Percentiles rank a stretch among this genome's conserved stretches.
phyloP scores from a whole-genome alignment of 805 yeast species.

The Candida palmyrensis region DNA sequence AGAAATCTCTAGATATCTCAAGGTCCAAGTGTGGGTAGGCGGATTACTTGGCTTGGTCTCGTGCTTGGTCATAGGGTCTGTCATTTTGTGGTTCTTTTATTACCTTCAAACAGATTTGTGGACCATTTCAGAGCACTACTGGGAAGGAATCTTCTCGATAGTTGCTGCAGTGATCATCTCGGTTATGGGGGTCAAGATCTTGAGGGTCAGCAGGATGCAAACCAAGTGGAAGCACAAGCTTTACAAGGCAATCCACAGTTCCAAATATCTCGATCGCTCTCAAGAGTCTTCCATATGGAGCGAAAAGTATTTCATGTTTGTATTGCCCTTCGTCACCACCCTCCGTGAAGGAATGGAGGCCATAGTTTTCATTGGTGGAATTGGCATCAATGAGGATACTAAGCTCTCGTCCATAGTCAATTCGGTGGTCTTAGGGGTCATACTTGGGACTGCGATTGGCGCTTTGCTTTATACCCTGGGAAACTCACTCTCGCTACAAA shows the following conservation, averaged over 20 bases:
- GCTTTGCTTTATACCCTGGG: constrained; percentile 34
- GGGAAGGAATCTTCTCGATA: constrained; percentile 44
- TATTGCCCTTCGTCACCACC: constrained; percentile 37
- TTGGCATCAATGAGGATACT: constrained; percentile 33
- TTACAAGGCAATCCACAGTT: constrained; percentile 19
- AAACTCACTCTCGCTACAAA: constrained; percentile 37
- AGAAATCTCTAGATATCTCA: constrained; percentile 15
- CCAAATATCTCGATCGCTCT: constrained; percentile 17
- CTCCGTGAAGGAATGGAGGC: constrained; percentile 41
- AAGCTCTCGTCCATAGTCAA: constrained; percentile 26
- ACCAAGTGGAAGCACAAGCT: constrained; percentile 40
- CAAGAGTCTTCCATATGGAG: constrained; percentile 11
- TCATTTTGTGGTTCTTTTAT: constrained; percentile 35
- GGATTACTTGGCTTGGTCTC: constrained; percentile 34
- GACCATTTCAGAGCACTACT: constrained; percentile 42
- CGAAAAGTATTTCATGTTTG: constrained; percentile 31
- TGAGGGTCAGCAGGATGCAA: constrained; percentile 41
- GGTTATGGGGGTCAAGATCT: constrained; percentile 41
- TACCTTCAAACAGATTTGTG: constrained; percentile 40
- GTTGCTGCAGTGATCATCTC: constrained; percentile 41
- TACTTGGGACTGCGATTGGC: constrained; percentile 30
- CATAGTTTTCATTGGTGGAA: constrained; percentile 39
- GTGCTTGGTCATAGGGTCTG: constrained; percentile 37
- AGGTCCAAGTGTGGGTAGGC: constrained; percentile 40
- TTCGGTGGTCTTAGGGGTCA: constrained; percentile 22